Percentiles rank a stretch among this genome's conserved stretches.
Evolutionary conservation across 352 stramenopile genomes (phyloP).

Genomic region (Phytopythium chamaehyphon): DNA sequence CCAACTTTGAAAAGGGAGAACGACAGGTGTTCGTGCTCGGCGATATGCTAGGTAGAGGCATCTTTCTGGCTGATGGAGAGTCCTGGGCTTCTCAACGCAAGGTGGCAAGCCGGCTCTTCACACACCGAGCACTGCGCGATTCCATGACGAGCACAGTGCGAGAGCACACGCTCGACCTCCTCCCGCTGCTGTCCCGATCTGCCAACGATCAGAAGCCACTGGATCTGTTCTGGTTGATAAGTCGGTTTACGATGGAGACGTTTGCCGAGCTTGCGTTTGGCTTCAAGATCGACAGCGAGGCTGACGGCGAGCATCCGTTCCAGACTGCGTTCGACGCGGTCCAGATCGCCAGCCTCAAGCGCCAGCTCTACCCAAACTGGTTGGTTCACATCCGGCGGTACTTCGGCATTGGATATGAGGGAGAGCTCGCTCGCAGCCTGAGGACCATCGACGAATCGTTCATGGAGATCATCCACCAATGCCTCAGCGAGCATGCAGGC

Average conservation of each 20-base stretch:
- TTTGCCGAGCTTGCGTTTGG: conserved; percentile 35
- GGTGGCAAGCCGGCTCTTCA: conserved; percentile 79
- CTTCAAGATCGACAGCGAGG: conserved; percentile 12
- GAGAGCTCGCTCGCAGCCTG: conserved; percentile 15
- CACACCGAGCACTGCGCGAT: conserved; percentile 33
- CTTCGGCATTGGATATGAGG: conserved; percentile 23
- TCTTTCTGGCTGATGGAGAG: conserved; percentile 47
- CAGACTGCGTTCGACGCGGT: conserved; percentile 24
- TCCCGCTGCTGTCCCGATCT: conserved; percentile 8
- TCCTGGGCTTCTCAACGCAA: conserved; percentile 58
- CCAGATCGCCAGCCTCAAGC: conserved; percentile 24
- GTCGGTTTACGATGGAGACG: conserved; percentile 14
- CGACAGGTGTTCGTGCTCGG: conserved; percentile 34
- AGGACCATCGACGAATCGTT: conserved; percentile 15
- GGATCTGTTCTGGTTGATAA: conserved; percentile 8
- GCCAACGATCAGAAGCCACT: conserved; percentile 15
- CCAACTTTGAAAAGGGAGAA: conserved; percentile 62
- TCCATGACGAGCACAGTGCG: conserved; percentile 32
- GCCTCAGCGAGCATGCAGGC: too few relatives aligned
- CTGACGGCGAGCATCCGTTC: conserved; percentile 16
- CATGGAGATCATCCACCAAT: conserved; percentile 29
- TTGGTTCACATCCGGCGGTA: conserved; percentile 37
- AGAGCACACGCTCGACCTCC: conserved; percentile 30
- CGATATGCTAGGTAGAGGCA: conserved; percentile 49
- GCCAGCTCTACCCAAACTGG: conserved; percentile 40